These are phyloP conservation scores for Candida ascalaphidarum DNA, from an alignment of 805 yeast genomes.

Conservation along the genomic window DNA sequence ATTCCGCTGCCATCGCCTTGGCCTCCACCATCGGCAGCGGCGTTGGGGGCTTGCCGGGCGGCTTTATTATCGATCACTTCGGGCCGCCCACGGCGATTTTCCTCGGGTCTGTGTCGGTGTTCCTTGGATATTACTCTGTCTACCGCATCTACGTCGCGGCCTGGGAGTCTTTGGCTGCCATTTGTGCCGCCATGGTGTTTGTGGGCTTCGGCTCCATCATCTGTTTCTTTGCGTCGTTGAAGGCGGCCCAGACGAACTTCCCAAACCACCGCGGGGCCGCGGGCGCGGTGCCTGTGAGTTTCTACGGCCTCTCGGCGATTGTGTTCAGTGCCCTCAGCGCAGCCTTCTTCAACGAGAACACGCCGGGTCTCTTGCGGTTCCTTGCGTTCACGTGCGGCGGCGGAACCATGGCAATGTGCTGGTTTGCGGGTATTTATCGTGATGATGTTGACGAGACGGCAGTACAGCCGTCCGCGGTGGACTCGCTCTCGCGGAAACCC, in stretches of 20 bases:
- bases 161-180: slow-evolving; percentile 27
- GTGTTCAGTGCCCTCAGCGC: slow-evolving; percentile 54
- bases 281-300: slow-evolving; percentile 58
- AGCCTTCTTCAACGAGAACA: slow-evolving; percentile 39
- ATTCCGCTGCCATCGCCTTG: slow-evolving; percentile 57
- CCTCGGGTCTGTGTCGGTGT: slow-evolving; percentile 47
- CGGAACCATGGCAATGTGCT: slow-evolving; percentile 34
- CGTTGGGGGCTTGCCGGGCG: slow-evolving; percentile 64
- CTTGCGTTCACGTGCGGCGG: slow-evolving; percentile 46
- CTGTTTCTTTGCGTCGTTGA: slow-evolving; percentile 49
- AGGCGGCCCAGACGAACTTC: slow-evolving; percentile 54
- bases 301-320: slow-evolving; percentile 66
- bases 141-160: slow-evolving; percentile 36
- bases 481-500: no score
- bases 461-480: no score
- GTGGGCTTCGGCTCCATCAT: slow-evolving; percentile 65
- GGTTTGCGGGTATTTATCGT: slow-evolving; percentile 33
- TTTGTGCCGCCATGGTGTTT: slow-evolving; percentile 41
- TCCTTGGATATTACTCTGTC: slow-evolving; percentile 45
- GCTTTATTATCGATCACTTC: slow-evolving; percentile 51
- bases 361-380: slow-evolving; percentile 48
- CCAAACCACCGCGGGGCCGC: slow-evolving; percentile 67
- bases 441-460: slow-evolving; percentile 16
- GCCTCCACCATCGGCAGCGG: slow-evolving; percentile 59
- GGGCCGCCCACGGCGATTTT: slow-evolving; percentile 50